Evolutionary conservation across 2,329 filamentous ascomycete genomes (phyloP).

Genomic region (Pestalotiopsis sp.): DNA sequence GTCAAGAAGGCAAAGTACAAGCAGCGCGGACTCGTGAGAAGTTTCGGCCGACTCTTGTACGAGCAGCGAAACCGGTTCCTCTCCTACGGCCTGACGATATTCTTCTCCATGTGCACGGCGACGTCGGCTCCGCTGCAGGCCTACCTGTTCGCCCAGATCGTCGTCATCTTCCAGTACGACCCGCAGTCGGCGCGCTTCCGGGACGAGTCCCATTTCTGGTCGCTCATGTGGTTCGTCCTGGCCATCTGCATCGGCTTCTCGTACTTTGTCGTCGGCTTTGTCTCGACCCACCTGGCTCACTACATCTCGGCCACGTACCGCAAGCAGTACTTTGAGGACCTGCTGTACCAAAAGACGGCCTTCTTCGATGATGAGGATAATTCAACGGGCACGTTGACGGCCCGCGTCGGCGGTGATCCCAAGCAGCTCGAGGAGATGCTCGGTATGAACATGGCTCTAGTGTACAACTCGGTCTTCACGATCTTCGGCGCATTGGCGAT

Average conservation of each 20-base stretch:
- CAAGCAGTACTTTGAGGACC: constrained; percentile 62
- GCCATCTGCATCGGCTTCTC: constrained; percentile 54
- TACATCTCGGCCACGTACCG: constrained; percentile 58
- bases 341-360: constrained; percentile 60
- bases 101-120: constrained; percentile 47
- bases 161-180: constrained; percentile 50
- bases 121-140: constrained; percentile 54
- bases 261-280: constrained; percentile 53
- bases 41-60: constrained; percentile 59
- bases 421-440: constrained; percentile 65
- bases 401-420: constrained; percentile 58
- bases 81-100: constrained; percentile 51
- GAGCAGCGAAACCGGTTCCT: constrained; percentile 58
- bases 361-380: constrained; percentile 66
- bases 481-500: constrained; percentile 68
- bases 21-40: constrained; percentile 46
- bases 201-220: constrained; percentile 60
- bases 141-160: constrained; percentile 57
- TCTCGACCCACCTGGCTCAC: constrained; percentile 49
- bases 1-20: constrained; percentile 34
- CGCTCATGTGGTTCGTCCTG: constrained; percentile 66
- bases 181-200: constrained; percentile 33
- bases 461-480: constrained; percentile 52
- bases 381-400: constrained; percentile 62
- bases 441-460: constrained; percentile 61